Conservation (phyloP, 306 rosid species). For the Amphicarpaea edgeworthii region DNA sequence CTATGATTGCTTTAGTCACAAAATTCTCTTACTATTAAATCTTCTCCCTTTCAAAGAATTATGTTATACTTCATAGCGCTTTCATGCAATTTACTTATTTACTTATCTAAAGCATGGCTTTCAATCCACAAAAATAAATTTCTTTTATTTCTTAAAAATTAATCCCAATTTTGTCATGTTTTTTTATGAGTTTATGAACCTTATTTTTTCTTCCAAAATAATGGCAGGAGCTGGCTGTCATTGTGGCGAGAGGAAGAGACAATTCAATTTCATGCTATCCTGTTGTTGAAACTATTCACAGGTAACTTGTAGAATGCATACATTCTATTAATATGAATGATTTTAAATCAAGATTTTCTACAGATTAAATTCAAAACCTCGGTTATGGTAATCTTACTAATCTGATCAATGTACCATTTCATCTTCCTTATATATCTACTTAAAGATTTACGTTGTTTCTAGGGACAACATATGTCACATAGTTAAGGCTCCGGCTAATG, state of each 20-base stretch:
- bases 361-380: slow-evolving; percentile 27
- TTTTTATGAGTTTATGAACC: slow-evolving; percentile 16
- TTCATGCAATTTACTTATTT: slow-evolving; percentile 10
- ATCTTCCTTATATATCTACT: slow-evolving; percentile 36
- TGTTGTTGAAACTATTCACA: slow-evolving; percentile 94
- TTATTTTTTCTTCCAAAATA: slow-evolving; percentile 24
- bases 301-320: slow-evolving; percentile 58
- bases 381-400: slow-evolving; percentile 1
- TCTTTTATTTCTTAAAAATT: not conserved
- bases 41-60: not conserved
- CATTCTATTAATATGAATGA: slow-evolving; percentile 21
- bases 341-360: slow-evolving; percentile 11
- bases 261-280: slow-evolving; percentile 78
- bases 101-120: not conserved
- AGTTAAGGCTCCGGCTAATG: slow-evolving; percentile 84
- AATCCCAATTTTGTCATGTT: slow-evolving; percentile 5
- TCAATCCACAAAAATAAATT: not conserved
- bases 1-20: slow-evolving; percentile 10
- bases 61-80: slow-evolving; percentile 26
- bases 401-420: slow-evolving; percentile 23
- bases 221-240: slow-evolving; percentile 84
- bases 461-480: slow-evolving; percentile 94
- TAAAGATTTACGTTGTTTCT: slow-evolving; percentile 47
- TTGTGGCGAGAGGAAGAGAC: slow-evolving; percentile 92
- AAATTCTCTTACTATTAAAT: slow-evolving; percentile 8